Evolutionary conservation across 2,329 filamentous ascomycete species (phyloP), one percentile per base, ranked within the genome.

Genomic region (Epichloe glyceriae): DNA sequence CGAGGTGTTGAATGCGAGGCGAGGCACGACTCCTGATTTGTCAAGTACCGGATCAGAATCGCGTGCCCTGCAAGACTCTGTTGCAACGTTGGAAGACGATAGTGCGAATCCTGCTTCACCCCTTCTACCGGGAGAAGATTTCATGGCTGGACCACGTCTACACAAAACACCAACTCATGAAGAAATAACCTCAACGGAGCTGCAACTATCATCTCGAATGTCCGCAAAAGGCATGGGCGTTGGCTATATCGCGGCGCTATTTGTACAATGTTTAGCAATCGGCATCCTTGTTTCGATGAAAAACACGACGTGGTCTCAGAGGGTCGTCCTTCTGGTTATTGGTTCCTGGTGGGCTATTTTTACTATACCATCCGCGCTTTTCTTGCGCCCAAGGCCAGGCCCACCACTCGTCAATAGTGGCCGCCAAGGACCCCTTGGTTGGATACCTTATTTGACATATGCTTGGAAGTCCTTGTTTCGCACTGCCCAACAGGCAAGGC

Each of bases 301-400:
- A 38, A 90, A 88, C 53, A 86, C 86, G 4, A 90, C 85, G 0
- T 90, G 90, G 72, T 87, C 88, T 0, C 82, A 96, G 44, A 83
- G 90, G 3, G 74, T 97, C 3, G 91, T 93, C 0, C 76, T 98
- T 10, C 89, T 94, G 65, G 70, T 90, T 52, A 83, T 97, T 49
- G 93, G 93, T 35, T 66, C 81, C 30, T 98, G 93, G 93, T 98
- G 93, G 93, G 81, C 90, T 43, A 53, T 86, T 35, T 97, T 98
- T 64, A 94, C 88, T 3, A 81, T 97, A 50, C 93, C 93, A 0
- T 83, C 88, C 0, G 88, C 87, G 2, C 67, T 94, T 59, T 96
- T 89, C 85, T 74, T 98, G 33, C 82, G 91, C 40, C 82, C 90
- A 4, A 80, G 93, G 48, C 93, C 93, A 1, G 93, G 93, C 0